Conservation (phyloP, 208 protist genomes). For the Angomonas ambiguus region DNA sequence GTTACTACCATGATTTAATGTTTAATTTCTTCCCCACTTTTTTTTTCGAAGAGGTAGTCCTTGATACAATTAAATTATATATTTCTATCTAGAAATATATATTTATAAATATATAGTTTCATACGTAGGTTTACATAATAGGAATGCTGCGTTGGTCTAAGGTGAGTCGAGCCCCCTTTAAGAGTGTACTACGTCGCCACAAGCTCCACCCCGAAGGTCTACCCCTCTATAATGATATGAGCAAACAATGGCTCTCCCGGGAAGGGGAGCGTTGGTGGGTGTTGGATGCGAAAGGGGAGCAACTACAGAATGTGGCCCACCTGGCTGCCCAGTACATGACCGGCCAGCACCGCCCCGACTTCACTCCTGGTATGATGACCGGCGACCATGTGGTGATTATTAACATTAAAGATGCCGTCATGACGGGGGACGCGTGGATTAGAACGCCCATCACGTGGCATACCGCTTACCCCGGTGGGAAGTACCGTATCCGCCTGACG, state of each 20-base stretch:
- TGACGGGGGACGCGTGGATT: constrained; percentile 88
- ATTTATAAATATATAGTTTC: neutral
- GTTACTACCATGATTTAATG: too few relatives aligned
- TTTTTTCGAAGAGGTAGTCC: too few relatives aligned
- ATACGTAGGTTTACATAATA: neutral
- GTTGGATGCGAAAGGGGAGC: constrained; percentile 82
- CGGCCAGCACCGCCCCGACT: constrained; percentile 85
- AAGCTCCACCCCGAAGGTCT: constrained; percentile 84
- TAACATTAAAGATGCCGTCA: constrained; percentile 89
- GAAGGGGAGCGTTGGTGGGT: constrained; percentile 91
- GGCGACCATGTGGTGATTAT: constrained; percentile 89
- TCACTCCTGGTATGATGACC: constrained; percentile 86
- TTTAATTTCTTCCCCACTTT: too few relatives aligned
- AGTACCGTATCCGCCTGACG: constrained; percentile 85
- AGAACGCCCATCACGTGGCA: constrained; percentile 90
- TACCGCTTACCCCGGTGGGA: constrained; percentile 87
- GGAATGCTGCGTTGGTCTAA: constrained; percentile 49
- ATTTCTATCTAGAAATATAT: neutral
- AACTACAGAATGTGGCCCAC: constrained; percentile 77
- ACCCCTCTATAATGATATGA: constrained; percentile 88
- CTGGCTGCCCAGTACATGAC: constrained; percentile 88
- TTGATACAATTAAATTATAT: too few relatives aligned
- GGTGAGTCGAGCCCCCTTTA: constrained; percentile 58
- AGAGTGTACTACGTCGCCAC: constrained; percentile 89
- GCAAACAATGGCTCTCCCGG: constrained; percentile 87